Conservation (phyloP, 352 stramenopile genomes). For the Pythium inflatum region DNA sequence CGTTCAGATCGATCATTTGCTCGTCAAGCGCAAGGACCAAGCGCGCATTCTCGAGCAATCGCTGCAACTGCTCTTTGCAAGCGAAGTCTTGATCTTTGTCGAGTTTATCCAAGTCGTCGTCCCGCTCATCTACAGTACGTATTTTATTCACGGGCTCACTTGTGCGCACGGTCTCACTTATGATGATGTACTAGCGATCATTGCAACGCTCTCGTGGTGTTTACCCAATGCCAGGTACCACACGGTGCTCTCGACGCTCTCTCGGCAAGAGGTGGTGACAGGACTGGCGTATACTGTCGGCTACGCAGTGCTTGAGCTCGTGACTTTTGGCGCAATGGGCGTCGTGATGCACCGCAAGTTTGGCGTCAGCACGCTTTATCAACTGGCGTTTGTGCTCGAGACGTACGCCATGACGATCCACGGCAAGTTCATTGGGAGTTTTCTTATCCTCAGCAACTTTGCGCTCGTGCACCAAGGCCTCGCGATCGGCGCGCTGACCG, state of each 20-base stretch:
- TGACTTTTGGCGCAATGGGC: not conserved
- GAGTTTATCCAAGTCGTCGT: slow-evolving; percentile 35
- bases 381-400: slow-evolving; percentile 24
- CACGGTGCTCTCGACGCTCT: no score
- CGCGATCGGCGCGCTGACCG: no score
- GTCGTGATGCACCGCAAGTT: slow-evolving; percentile 13
- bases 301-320: slow-evolving; percentile 7
- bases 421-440: slow-evolving; percentile 18
- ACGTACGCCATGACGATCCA: slow-evolving; percentile 26
- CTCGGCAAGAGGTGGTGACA: no score
- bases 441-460: slow-evolving; percentile 18
- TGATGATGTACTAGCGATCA: not conserved
- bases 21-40: slow-evolving; percentile 19
- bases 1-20: slow-evolving; percentile 16
- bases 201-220: no score
- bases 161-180: slow-evolving; percentile 10
- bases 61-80: slow-evolving; percentile 26
- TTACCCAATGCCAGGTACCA: not conserved
- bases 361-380: slow-evolving; percentile 18
- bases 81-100: slow-evolving; percentile 33
- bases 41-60: slow-evolving; percentile 26
- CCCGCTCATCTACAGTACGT: slow-evolving; percentile 14
- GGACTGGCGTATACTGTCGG: no score
- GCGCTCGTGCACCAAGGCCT: slow-evolving; percentile 20
- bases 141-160: slow-evolving; percentile 14